Evolutionary conservation across 1,139 yeast species (phyloP), one percentile per base, ranked within the genome.

Genomic region (Candida frijolesensis): DNA sequence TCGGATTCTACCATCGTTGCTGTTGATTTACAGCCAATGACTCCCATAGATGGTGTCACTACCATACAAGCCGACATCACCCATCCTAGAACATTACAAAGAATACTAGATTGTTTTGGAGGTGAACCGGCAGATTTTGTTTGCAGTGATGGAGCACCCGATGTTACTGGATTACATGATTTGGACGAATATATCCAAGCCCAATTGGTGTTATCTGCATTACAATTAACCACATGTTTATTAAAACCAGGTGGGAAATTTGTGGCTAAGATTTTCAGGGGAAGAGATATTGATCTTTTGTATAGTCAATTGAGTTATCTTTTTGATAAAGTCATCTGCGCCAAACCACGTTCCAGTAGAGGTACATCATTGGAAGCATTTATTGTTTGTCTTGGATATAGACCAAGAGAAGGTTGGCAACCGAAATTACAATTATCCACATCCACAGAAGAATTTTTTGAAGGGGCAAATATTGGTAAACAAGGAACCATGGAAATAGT

Each of bases 81-180:
- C 3, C 97, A 94, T 66, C 98, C 99, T 10, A 82, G 83, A 62
- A 94, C 99, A 0, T 74, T 94, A 49, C 79, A 80, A 46, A 79
- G 78, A 60, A 94, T 94, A 44, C 72, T 89, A 58, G 87, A 85
- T 39, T 79, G 87, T 35, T 94, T 94, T 71, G 95, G 89, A 34
- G 97, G 97, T 42, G 89, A 89, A 59, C 85, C 88, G 47, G 98
- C 98, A 0, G 99, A 94, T 66, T 87, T 94, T 64, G 97, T 94
- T 1, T 89, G 97, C 60, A 87, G 96, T 57, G 99, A 94, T 67
- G 99, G 99, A 48, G 99, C 99, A 0, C 99, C 99, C 1, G 99
- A 94, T 70, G 99, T 94, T 25, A 95, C 99, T 0, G 99, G 99
- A 1, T 70, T 94, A 49, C 99, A 95, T 65, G 99, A 95, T 68